Percentiles rank a stretch among this genome's conserved stretches.
These are phyloP conservation scores for Dactylonectria macrodidyma DNA, from an alignment of 2,329 filamentous ascomycete genomes.

Conservation along the genomic window DNA sequence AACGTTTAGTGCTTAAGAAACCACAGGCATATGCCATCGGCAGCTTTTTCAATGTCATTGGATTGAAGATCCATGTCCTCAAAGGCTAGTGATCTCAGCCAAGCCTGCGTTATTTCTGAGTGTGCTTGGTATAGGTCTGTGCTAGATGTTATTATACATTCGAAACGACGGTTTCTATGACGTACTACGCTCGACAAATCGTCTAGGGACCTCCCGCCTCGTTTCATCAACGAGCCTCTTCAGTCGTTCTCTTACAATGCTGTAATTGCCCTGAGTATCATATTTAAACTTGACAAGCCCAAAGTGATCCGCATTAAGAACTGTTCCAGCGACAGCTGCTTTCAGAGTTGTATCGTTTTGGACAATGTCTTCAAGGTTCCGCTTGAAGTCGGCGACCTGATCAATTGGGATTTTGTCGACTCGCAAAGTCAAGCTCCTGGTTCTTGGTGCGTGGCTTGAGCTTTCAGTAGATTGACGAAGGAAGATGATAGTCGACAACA, in stretches of 20 bases:
- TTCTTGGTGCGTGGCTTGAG: too few species aligned
- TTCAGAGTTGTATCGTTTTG: too few species aligned
- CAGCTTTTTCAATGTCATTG: not conserved
- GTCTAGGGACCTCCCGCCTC: not conserved
- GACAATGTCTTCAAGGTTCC: too few species aligned
- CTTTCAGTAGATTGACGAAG: too few species aligned
- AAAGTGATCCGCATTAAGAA: conserved; percentile 42
- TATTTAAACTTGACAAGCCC: conserved; percentile 43
- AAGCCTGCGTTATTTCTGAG: not conserved
- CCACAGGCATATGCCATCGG: conserved; percentile 1
- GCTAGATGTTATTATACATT: not conserved
- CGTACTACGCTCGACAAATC: conserved; percentile 2
- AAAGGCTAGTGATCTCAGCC: conserved; percentile 20
- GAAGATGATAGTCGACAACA: too few species aligned
- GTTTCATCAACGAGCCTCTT: not conserved
- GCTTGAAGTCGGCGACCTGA: too few species aligned
- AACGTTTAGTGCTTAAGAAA: conserved; percentile 3
- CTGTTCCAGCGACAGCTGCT: too few species aligned
- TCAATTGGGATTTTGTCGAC: too few species aligned
- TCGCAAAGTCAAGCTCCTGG: too few species aligned
- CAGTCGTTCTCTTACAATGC: not conserved
- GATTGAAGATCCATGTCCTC: conserved; percentile 11
- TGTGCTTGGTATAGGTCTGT: not conserved
- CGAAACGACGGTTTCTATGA: not conserved
- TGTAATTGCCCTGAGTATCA: not conserved